Evolutionary conservation across 2,329 filamentous ascomycete species (phyloP).

Genomic region (Proliferodiscus dingleyae): DNA sequence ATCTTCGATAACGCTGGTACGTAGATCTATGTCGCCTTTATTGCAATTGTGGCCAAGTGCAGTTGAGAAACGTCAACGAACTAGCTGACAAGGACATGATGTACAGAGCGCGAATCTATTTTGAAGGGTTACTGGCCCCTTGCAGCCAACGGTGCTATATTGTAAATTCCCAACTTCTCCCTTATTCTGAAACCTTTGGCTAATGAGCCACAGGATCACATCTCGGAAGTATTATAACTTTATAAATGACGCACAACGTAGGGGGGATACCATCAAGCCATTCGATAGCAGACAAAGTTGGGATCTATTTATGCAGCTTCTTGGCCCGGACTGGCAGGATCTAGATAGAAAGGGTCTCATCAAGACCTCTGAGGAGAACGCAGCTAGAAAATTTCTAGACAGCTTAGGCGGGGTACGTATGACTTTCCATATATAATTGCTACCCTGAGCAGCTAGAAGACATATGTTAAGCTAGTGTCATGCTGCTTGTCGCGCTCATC

Average conservation of each 20-base stretch:
- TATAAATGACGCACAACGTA: slow-evolving; percentile 17
- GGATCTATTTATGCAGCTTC: slow-evolving; percentile 19
- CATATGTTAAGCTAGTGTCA: too few species aligned
- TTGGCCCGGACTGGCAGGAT: slow-evolving; percentile 17
- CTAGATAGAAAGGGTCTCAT: slow-evolving; percentile 11
- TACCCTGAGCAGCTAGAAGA: too few species aligned
- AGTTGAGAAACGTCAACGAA: too few species aligned
- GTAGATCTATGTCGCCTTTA: not conserved
- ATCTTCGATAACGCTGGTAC: slow-evolving; percentile 21
- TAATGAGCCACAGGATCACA: too few species aligned
- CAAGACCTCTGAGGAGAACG: slow-evolving; percentile 10
- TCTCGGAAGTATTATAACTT: slow-evolving; percentile 27
- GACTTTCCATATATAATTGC: too few species aligned
- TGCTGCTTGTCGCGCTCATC: too few species aligned
- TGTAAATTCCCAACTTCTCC: slow-evolving; percentile 2
- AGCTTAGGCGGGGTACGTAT: slow-evolving; percentile 9
- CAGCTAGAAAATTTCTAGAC: slow-evolving; percentile 12
- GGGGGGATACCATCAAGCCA: slow-evolving; percentile 20
- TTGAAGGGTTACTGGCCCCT: slow-evolving; percentile 25
- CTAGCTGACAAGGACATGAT: too few species aligned
- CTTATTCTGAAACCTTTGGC: slow-evolving; percentile 1
- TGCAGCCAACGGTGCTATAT: slow-evolving; percentile 18
- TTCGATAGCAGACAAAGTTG: slow-evolving; percentile 17
- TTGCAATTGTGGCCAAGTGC: too few species aligned
- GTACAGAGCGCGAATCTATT: slow-evolving; percentile 17